Evolutionary conservation across 805 yeast genomes (phyloP), one percentile per base, ranked within the genome.

Genomic region (Candida odintsovae): DNA sequence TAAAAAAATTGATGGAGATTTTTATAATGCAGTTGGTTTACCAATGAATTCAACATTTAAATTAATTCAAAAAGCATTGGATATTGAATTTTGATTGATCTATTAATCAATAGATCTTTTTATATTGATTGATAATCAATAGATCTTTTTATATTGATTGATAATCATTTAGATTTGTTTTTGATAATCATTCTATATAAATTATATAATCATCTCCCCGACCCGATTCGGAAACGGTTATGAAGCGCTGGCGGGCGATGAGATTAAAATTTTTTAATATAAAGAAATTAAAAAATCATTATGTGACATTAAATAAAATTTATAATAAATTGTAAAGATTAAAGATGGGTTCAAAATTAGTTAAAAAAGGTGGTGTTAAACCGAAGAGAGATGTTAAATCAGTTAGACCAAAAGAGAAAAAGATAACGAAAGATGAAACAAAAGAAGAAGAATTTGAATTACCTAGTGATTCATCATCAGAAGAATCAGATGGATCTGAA

Each of bases 11-110:
- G 71, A 72, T 1, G 99, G 99, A 0, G 98, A 92, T 61, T 87
- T 77, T 59, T 80, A 75, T 64, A 92, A 89, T 61, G 86, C 88
- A 13, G 92, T 92, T 4, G 99, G 99, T 0, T 67, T 92, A 46
- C 98, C 99, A 1, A 76, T 80, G 22, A 71, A 75, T 40, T 69
- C 66, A 31, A 80, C 92, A 0, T 77, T 75, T 57, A 58, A 62
- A 43, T 60, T 79, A 47, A 58, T 80, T 37, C 65, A 65, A 40
- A 59, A 63, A 25, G 49, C 50, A 11, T 31, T 29, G 13, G 23
- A 19, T 5, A n/a, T 26, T 39, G 35, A 25, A 11, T 25, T 25
- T 10, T 25, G 28, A 25, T 25, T 22, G 21, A 5, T 19, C 12
- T 38, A 38, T 23, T 23, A 9, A 23, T 6, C 25, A 23, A 23